Conservation (phyloP, 345 rosid genomes). For the Streptanthus diversifolius region DNA sequence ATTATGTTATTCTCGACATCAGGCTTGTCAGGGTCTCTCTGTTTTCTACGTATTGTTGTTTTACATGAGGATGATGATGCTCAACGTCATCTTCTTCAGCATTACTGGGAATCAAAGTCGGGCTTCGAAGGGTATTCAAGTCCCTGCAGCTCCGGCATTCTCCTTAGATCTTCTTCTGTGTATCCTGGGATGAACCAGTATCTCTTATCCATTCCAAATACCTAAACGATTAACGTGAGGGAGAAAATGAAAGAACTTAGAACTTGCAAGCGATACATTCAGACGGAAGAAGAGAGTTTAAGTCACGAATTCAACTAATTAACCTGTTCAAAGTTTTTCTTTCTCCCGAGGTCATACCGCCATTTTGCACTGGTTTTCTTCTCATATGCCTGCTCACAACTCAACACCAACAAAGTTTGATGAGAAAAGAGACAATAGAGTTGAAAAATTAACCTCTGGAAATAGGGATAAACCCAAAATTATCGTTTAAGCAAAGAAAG, state of each 20-base stretch:
- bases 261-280: background rate
- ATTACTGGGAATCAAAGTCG: conserved; percentile 43
- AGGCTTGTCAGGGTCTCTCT: background rate
- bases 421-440: background rate
- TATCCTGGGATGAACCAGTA: conserved; percentile 84
- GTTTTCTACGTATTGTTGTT: conserved; percentile 16
- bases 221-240: conserved; percentile 41
- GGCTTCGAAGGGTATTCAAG: conserved; percentile 93
- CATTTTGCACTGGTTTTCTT: conserved; percentile 86
- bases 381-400: conserved; percentile 76
- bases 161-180: conserved; percentile 76
- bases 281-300: background rate
- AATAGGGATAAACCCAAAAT: background rate
- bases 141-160: conserved; percentile 90
- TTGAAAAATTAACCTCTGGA: background rate
- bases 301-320: background rate
- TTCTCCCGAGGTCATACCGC: conserved; percentile 93
- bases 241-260: background rate
- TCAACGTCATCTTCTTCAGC: background rate
- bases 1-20: background rate
- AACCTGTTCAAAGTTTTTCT: conserved; percentile 92
- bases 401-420: conserved; percentile 16
- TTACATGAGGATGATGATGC: conserved; percentile 1
- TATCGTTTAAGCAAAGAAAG: background rate
- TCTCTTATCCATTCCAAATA: conserved; percentile 78